Conservation (phyloP, 1,139 yeast genomes). For the Pichia sp. region DNA sequence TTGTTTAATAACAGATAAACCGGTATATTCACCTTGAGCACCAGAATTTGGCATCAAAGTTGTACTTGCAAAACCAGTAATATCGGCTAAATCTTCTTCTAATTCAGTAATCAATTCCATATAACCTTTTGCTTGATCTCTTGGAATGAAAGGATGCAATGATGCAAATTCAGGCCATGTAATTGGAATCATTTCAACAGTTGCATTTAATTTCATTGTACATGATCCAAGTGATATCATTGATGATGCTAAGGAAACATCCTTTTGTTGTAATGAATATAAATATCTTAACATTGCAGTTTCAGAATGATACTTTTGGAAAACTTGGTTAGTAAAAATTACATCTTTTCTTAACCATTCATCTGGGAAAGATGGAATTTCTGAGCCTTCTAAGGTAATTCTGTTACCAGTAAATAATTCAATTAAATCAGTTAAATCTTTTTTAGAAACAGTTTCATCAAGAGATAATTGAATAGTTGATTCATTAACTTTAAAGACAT, state of each 20-base stretch:
- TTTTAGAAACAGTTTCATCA: slow-evolving; percentile 74
- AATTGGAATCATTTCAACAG: slow-evolving; percentile 89
- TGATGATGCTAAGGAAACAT: slow-evolving; percentile 86
- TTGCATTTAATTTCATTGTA: slow-evolving; percentile 94
- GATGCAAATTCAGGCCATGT: slow-evolving; percentile 90
- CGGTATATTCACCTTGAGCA: slow-evolving; percentile 97
- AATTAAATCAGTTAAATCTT: slow-evolving; percentile 55
- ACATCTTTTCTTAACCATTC: slow-evolving; percentile 55
- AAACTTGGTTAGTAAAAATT: slow-evolving; percentile 67
- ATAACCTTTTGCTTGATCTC: slow-evolving; percentile 82
- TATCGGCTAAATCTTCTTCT: slow-evolving; percentile 79
- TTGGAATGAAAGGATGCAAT: slow-evolving; percentile 90
- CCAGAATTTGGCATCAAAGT: slow-evolving; percentile 96
- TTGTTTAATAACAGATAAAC: slow-evolving; percentile 77
- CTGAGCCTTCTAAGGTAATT: slow-evolving; percentile 21
- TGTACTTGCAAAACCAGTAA: slow-evolving; percentile 92
- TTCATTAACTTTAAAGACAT: slow-evolving; percentile 64
- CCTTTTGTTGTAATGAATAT: slow-evolving; percentile 79
- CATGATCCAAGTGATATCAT: slow-evolving; percentile 98
- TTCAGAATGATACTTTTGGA: slow-evolving; percentile 85
- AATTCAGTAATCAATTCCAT: slow-evolving; percentile 65
- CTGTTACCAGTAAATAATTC: slow-evolving; percentile 46
- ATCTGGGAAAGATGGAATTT: slow-evolving; percentile 47
- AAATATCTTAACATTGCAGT: slow-evolving; percentile 90
- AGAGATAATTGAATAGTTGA: slow-evolving; percentile 63